Percentiles rank a stretch among this genome's conserved stretches.
Conservation (phyloP, 1,284 basidiomycete genomes). For the Vanrija sp. region DNA sequence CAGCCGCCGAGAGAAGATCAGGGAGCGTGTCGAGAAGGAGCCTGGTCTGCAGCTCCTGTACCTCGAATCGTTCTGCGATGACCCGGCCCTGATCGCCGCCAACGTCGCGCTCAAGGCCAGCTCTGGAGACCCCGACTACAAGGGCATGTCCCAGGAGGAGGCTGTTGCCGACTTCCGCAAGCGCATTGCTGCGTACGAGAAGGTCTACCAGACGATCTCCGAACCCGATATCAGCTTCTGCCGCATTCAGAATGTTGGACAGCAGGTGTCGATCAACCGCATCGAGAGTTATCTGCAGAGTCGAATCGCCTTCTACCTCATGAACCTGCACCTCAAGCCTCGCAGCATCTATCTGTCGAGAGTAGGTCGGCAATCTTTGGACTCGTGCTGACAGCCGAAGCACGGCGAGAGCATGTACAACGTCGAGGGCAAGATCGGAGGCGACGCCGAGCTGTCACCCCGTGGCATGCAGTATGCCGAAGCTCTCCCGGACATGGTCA, state of each 20-base stretch:
- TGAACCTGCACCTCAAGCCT: slow-evolving; percentile 97
- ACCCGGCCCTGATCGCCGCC: slow-evolving; percentile 86
- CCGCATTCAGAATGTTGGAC: slow-evolving; percentile 82
- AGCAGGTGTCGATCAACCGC: slow-evolving; percentile 73
- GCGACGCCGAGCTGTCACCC: slow-evolving; percentile 81
- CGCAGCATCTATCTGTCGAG: slow-evolving; percentile 94
- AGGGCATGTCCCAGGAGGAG: slow-evolving; percentile 75
- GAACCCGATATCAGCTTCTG: slow-evolving; percentile 82
- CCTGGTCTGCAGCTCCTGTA: slow-evolving; percentile 88
- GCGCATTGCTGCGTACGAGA: slow-evolving; percentile 89
- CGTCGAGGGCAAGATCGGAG: slow-evolving; percentile 93
- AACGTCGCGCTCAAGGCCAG: slow-evolving; percentile 95
- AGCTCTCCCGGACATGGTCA: slow-evolving; percentile 81
- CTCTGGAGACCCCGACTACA: slow-evolving; percentile 97
- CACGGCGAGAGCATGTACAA: slow-evolving; percentile 99
- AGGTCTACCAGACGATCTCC: slow-evolving; percentile 90
- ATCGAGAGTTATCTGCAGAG: slow-evolving; percentile 92
- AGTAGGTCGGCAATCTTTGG: slow-evolving; percentile 53
- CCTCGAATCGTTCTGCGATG: slow-evolving; percentile 90
- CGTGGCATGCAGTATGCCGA: slow-evolving; percentile 80
- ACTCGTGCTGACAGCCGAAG: slow-evolving; percentile 49
- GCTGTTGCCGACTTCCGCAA: slow-evolving; percentile 87
- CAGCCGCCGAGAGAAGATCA: slow-evolving; percentile 65
- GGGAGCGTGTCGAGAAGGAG: slow-evolving; percentile 77
- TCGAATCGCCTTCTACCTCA: slow-evolving; percentile 95